Evolutionary conservation across 768 basidiomycete genomes (phyloP).

Genomic region (Tylopilus subfusipes): DNA sequence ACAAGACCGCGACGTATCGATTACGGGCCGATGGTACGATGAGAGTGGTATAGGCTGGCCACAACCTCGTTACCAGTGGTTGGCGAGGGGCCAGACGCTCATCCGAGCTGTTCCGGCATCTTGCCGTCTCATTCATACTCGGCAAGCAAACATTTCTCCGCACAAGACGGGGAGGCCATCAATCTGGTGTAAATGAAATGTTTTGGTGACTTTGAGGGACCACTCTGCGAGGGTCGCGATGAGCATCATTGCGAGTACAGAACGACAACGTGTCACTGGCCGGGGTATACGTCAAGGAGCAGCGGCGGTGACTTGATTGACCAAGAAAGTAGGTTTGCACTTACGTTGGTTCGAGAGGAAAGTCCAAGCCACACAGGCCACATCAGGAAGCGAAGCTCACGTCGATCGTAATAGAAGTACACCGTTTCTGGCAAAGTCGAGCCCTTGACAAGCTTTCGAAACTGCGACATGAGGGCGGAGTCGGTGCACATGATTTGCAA

Average conservation of each 20-base stretch:
- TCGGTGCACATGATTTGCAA: constrained; percentile 2
- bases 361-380: constrained; percentile 9
- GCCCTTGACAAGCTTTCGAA: constrained; percentile 22
- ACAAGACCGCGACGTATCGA: constrained; percentile 21
- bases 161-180: neutral
- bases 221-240: neutral
- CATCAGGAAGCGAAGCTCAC: constrained; percentile 27
- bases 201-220: constrained; percentile 5
- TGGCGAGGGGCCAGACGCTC: constrained; percentile 7
- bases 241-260: constrained; percentile 1
- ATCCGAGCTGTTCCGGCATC: constrained; percentile 8
- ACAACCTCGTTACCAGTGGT: neutral
- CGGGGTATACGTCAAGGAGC: constrained; percentile 25
- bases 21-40: constrained; percentile 6
- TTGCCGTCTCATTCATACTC: constrained; percentile 5
- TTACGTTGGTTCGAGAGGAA: constrained; percentile 15
- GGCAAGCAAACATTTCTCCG: constrained; percentile 8
- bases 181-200: constrained; percentile 8
- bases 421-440: constrained; percentile 16
- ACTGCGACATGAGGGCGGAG: constrained; percentile 9
- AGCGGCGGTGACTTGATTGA: constrained; percentile 1
- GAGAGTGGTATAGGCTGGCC: neutral
- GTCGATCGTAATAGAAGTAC: constrained; percentile 27
- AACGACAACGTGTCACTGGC: constrained; percentile 19
- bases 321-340: constrained; percentile 4